These are phyloP conservation scores for Heliosperma pusillum DNA, from an alignment of 148 eudicot genomes.

Conservation along the genomic window DNA sequence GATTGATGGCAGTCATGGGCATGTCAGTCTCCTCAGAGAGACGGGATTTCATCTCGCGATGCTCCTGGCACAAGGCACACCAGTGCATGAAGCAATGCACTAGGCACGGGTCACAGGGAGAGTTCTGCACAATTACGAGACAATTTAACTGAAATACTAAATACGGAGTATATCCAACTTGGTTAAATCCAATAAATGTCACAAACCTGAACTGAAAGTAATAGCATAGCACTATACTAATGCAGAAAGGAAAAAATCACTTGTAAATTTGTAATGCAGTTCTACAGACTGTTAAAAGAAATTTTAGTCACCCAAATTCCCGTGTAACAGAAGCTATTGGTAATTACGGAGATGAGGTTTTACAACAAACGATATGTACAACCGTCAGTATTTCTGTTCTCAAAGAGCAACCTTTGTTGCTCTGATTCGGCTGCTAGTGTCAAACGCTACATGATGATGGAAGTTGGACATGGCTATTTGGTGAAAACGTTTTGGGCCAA, in stretches of 20 bases:
- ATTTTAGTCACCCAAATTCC: neutral
- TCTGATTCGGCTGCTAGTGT: too few relatives aligned
- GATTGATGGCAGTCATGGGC: conserved; percentile 69
- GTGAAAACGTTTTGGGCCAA: too few relatives aligned
- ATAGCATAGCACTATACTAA: neutral
- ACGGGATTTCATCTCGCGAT: conserved; percentile 89
- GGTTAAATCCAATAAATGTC: neutral
- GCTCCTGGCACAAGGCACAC: conserved; percentile 99
- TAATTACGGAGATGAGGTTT: neutral
- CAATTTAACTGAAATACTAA: too few relatives aligned
- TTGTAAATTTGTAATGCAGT: too few relatives aligned
- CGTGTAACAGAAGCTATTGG: neutral
- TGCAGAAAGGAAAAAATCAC: too few relatives aligned
- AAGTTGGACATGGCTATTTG: too few relatives aligned
- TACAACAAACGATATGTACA: too few relatives aligned
- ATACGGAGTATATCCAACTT: too few relatives aligned
- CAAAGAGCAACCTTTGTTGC: too few relatives aligned
- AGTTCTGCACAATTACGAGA: conserved; percentile 50
- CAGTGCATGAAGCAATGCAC: conserved; percentile 97
- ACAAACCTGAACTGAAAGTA: neutral
- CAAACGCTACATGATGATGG: too few relatives aligned
- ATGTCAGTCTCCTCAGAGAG: conserved; percentile 51
- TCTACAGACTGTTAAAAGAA: too few relatives aligned
- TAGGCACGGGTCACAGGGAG: conserved; percentile 86
- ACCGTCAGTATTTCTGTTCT: too few relatives aligned